Evolutionary conservation across 1,284 basidiomycete genomes (phyloP), one percentile per base, ranked within the genome.

Genomic region (Testicularia cyperi): DNA sequence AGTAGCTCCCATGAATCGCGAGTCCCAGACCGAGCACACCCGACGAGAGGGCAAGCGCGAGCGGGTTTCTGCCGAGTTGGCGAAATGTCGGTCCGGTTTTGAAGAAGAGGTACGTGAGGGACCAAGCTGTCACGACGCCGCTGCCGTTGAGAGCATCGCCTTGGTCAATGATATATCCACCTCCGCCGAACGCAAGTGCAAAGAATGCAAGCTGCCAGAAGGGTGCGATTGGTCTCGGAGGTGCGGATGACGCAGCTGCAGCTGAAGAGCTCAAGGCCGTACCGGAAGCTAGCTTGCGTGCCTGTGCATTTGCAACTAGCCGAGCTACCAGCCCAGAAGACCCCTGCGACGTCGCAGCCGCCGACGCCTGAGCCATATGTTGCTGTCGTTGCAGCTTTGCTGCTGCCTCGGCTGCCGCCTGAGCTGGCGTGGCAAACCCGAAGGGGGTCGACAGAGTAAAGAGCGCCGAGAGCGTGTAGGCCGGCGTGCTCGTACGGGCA

Each of bases 111-210:
- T 73, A 73, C 3, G 62, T 68, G 5, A 71, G 35, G 9, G 67
- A 70, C 71, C 71, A 73, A 4, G 71, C 71, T 19, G 47, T 37
- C 15, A 49, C 47, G 7, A 68, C 67, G 24, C 71, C 71, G 24
- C 69, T 65, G 12, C 71, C 71, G 38, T 73, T 73, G 10, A 73
- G 38, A 0, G 26, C 36, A 44, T 73, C 71, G 4, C 68, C 68
- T 24, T 68, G 51, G 10, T 58, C 62, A n/a, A 72, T 69, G 26
- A 73, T 73, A 43, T 73, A 73, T n/a, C 67, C 71, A 3, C 69
- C 71, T 3, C 51, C 48, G 6, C 44, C 65, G 40, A 73, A 72
- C 13, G 65, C 49, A 5, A 49, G 52, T 6, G 67, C 43, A 24
- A 73, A 66, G 34, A 68, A 68, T 3, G 63, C 62, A 5, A 68